phyloP scores from a whole-genome alignment of 805 yeast genomes.

The Nakazawaea molendinolei region DNA sequence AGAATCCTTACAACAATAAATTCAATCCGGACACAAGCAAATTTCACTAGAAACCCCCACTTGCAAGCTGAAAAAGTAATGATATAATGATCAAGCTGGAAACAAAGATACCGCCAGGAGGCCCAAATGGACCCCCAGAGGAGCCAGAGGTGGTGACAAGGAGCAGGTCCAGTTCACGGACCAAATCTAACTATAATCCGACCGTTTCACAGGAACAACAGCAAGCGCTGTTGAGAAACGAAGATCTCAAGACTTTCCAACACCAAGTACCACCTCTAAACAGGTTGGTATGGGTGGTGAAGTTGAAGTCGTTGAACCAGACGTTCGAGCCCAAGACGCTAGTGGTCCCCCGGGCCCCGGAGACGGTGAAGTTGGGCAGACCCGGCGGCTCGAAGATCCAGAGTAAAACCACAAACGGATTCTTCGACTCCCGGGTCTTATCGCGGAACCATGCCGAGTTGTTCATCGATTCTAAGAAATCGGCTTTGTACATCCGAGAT shows the following conservation, averaged over 20 bases:
- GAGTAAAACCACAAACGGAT: conserved; percentile 75
- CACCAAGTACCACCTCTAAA: conserved; percentile 17
- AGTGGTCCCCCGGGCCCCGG: conserved; percentile 76
- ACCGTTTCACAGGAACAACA: conserved; percentile 15
- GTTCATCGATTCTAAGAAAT: conserved; percentile 50
- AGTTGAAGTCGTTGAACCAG: conserved; percentile 69
- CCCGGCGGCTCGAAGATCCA: conserved; percentile 65
- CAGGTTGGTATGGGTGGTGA: conserved; percentile 50
- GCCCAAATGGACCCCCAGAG: not conserved
- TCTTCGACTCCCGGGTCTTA: conserved; percentile 87
- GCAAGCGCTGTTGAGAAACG: conserved; percentile 8
- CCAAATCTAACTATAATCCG: conserved; percentile 25
- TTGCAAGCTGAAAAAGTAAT: no score
- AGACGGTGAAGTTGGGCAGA: conserved; percentile 80
- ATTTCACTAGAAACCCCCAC: no score
- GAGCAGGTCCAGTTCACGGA: conserved; percentile 26
- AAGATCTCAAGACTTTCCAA: conserved; percentile 6
- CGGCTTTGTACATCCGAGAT: conserved; percentile 66
- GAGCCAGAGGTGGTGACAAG: conserved; percentile 13
- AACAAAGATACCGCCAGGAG: no score
- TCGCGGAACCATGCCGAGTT: conserved; percentile 92
- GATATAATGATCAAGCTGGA: no score
- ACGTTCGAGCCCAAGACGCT: conserved; percentile 78
- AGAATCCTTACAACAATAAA: no score
- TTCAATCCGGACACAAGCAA: no score